Conservation (phyloP, 176 grass and related monocot species). For the Rhynchospora tenuis region DNA sequence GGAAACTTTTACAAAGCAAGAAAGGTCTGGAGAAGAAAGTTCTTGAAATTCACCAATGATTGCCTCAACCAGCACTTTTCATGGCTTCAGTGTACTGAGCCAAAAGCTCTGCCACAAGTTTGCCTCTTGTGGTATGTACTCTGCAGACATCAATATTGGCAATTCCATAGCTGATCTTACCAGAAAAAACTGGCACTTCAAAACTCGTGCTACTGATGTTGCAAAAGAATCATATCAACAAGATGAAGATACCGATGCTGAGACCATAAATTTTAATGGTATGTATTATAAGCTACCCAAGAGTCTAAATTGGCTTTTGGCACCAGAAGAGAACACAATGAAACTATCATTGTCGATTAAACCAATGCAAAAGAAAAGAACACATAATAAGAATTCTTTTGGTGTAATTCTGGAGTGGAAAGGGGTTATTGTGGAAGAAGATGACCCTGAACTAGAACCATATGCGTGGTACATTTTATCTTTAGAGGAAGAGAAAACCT, state of each 20-base stretch:
- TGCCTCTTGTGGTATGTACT: neutral
- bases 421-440: slow-evolving; percentile 65
- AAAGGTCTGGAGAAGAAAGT: neutral
- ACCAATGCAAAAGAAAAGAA: slow-evolving; percentile 28
- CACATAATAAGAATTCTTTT: slow-evolving; percentile 18
- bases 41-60: neutral
- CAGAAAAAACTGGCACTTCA: neutral
- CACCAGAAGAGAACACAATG: slow-evolving; percentile 18
- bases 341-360: slow-evolving; percentile 35
- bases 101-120: slow-evolving; percentile 17
- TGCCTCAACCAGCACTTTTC: neutral
- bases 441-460: slow-evolving; percentile 54
- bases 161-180: neutral
- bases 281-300: slow-evolving; percentile 44
- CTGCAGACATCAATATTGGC: neutral
- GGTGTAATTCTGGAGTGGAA: slow-evolving; percentile 82
- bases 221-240: slow-evolving; percentile 27
- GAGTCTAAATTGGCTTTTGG: slow-evolving; percentile 57
- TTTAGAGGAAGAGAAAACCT: slow-evolving; percentile 50
- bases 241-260: slow-evolving; percentile 17
- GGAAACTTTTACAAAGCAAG: neutral
- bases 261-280: slow-evolving; percentile 24
- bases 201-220: slow-evolving; percentile 31
- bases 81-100: slow-evolving; percentile 11
- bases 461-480: slow-evolving; percentile 59